Conservation (phyloP, 2,329 filamentous ascomycete genomes). For the Colletotrichum graminicola region DNA sequence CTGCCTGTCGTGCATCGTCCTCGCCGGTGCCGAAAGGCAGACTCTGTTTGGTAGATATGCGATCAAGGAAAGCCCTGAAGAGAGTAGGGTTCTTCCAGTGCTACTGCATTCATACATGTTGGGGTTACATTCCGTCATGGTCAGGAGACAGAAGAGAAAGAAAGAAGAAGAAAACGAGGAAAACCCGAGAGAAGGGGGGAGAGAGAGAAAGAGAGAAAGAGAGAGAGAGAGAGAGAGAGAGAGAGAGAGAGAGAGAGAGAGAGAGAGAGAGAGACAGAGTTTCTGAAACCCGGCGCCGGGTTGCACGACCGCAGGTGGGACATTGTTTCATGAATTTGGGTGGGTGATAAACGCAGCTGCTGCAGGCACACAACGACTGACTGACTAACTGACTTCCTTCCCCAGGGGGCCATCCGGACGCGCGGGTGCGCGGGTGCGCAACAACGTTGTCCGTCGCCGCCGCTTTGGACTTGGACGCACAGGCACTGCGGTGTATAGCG, state of each 20-base stretch:
- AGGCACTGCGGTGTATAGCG: background rate
- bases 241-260: background rate
- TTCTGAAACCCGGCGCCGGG: constrained; percentile 16
- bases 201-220: too few relatives aligned
- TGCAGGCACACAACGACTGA: background rate
- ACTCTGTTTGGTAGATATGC: background rate
- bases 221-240: too few relatives aligned
- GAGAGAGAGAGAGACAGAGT: background rate
- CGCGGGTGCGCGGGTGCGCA: background rate
- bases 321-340: background rate
- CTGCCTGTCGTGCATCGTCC: background rate
- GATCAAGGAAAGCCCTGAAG: background rate
- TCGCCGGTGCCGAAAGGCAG: background rate
- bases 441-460: background rate
- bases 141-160: background rate
- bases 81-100: background rate
- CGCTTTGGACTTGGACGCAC: background rate
- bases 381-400: background rate
- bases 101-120: background rate
- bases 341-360: background rate
- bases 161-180: too few relatives aligned
- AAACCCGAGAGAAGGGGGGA: background rate
- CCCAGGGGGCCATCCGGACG: background rate
- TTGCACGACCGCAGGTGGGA: background rate
- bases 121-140: background rate